These are phyloP conservation scores for Acanthamoeba royreba DNA, from an alignment of 208 protist species.

Conservation along the genomic window DNA sequence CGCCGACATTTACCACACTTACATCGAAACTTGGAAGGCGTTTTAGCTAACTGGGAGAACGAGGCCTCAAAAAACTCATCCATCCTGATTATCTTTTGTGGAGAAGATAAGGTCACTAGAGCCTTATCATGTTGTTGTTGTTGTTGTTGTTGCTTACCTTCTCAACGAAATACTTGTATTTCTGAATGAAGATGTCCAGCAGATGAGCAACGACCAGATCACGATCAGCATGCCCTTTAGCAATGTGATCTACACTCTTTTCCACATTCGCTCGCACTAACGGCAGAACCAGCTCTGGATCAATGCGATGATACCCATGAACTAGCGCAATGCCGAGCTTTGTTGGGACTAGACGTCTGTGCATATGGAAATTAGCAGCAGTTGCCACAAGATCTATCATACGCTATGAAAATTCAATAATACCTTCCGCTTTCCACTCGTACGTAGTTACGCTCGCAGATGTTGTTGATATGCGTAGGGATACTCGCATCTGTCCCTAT, in stretches of 20 bases:
- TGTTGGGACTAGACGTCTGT: conserved; percentile 84
- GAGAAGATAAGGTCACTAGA: no score
- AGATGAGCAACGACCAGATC: conserved; percentile 81
- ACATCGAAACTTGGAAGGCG: conserved; percentile 84
- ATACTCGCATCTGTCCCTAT: conserved; percentile 85
- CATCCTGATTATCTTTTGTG: conserved; percentile 77
- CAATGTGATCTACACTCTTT: conserved; percentile 90
- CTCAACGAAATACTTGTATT: conserved; percentile 50
- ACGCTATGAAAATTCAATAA: no score
- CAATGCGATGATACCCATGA: conserved; percentile 78
- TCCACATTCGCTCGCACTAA: conserved; percentile 90
- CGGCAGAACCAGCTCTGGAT: conserved; percentile 91
- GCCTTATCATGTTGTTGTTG: not conserved
- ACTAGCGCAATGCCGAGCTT: conserved; percentile 91
- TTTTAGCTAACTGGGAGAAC: conserved; percentile 84
- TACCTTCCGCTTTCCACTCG: conserved; percentile 10
- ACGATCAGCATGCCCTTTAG: conserved; percentile 84
- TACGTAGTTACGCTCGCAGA: conserved; percentile 72
- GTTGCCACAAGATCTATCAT: no score
- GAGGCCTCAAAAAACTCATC: conserved; percentile 92
- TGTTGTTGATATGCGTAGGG: conserved; percentile 78
- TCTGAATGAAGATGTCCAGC: conserved; percentile 38
- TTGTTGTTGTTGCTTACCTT: conserved; percentile 4
- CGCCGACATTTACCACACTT: conserved; percentile 90
- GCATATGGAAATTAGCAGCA: no score